A percentile compares a stretch with the other conserved stretches of the same genome.
phyloP scores from a whole-genome alignment of 208 protist genomes.

The Phytomonas sp. region DNA sequence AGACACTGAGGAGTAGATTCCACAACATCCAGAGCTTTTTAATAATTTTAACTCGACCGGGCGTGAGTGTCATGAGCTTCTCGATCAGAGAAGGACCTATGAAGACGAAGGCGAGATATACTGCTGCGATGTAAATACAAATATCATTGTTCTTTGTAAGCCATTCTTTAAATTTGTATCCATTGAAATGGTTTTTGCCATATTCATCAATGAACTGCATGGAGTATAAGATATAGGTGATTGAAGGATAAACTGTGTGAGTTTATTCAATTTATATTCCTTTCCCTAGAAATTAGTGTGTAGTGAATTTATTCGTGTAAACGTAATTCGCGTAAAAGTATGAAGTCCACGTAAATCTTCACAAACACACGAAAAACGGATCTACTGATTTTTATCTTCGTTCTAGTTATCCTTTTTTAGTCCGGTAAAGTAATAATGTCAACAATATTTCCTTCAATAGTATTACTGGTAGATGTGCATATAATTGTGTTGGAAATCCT shows the following conservation, averaged over 20 bases:
- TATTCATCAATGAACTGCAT: constrained; percentile 48
- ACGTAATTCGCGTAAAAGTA: neutral
- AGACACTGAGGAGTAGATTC: constrained; percentile 82
- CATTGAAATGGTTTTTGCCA: constrained; percentile 43
- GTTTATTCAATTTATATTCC: neutral
- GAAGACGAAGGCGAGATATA: constrained; percentile 45
- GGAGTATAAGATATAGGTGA: neutral
- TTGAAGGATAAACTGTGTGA: neutral
- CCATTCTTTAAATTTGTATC: constrained; percentile 44
- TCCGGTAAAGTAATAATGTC: neutral
- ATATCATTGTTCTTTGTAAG: constrained; percentile 55
- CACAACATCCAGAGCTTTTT: constrained; percentile 51
- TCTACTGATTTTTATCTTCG: neutral
- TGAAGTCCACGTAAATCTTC: neutral
- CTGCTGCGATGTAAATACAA: constrained; percentile 38
- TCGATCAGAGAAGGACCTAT: constrained; percentile 23
- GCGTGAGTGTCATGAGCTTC: constrained; percentile 20
- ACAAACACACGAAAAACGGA: neutral
- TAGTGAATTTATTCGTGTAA: neutral
- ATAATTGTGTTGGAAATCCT: neutral
- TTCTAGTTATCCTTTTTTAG: neutral
- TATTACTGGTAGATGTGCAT: neutral
- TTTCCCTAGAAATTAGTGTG: neutral
- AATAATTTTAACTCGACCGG: neutral
- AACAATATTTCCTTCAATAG: neutral